These are phyloP conservation scores for Sodiomyces alkalinus DNA, from an alignment of 2,329 filamentous ascomycete species.

Conservation along the genomic window DNA sequence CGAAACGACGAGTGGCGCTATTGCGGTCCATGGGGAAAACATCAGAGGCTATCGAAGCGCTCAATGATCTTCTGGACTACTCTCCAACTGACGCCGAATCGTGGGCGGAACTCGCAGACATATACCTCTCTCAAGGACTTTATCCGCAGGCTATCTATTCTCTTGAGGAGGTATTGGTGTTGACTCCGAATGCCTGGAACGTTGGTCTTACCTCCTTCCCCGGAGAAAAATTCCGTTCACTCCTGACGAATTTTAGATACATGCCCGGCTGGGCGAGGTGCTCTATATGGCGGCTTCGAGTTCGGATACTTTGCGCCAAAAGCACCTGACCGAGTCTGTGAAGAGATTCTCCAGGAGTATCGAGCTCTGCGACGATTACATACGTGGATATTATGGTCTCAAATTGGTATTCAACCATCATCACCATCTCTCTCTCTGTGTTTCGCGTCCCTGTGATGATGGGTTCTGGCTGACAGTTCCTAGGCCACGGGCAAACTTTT, in stretches of 20 bases:
- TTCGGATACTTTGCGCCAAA: slow-evolving; percentile 24
- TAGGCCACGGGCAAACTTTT: slow-evolving; percentile 37
- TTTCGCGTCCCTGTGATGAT: neutral
- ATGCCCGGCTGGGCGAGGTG: slow-evolving; percentile 75
- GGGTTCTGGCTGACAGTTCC: slow-evolving; percentile 11
- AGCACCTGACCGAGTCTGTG: slow-evolving; percentile 54
- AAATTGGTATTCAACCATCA: slow-evolving; percentile 67
- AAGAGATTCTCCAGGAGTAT: slow-evolving; percentile 81
- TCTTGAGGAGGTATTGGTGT: slow-evolving; percentile 76
- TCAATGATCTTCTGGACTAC: slow-evolving; percentile 64
- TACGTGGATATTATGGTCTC: slow-evolving; percentile 84
- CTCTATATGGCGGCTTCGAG: slow-evolving; percentile 52
- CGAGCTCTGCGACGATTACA: slow-evolving; percentile 84
- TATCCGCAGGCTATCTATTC: slow-evolving; percentile 76
- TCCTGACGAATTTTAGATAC: slow-evolving; percentile 42
- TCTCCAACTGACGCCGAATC: slow-evolving; percentile 83
- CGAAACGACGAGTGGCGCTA: slow-evolving; percentile 72
- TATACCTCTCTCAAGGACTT: slow-evolving; percentile 68
- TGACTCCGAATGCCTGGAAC: slow-evolving; percentile 91
- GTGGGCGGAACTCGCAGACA: slow-evolving; percentile 80
- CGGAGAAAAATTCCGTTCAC: neutral
- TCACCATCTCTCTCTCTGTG: slow-evolving; percentile 11
- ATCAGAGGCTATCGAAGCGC: slow-evolving; percentile 56
- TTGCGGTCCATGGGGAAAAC: slow-evolving; percentile 57
- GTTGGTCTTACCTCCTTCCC: slow-evolving; percentile 30